Percentiles rank a stretch among this genome's conserved stretches.
Conservation (phyloP, 2,329 filamentous ascomycete species). For the Botrytis paeoniae region DNA sequence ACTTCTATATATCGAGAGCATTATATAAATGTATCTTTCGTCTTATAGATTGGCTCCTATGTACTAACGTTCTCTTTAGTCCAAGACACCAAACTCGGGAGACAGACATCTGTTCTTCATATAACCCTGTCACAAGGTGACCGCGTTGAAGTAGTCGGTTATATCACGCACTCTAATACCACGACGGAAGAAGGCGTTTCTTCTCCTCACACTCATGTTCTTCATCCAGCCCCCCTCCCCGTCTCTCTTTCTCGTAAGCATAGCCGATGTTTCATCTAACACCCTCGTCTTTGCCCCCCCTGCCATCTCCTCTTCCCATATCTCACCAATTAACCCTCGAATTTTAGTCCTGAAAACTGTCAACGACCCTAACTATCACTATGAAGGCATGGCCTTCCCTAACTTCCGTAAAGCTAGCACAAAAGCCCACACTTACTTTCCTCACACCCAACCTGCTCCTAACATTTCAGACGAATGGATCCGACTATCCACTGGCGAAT, state of each 20-base stretch:
- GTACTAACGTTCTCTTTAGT: slow-evolving; percentile 38
- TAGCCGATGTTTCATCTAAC: background rate
- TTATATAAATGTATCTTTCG: background rate
- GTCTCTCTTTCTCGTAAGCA: slow-evolving; percentile 40
- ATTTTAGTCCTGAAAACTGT: slow-evolving; percentile 42
- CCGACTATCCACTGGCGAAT: slow-evolving; percentile 55
- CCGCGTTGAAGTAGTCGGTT: slow-evolving; percentile 60
- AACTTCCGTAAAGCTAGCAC: slow-evolving; percentile 39
- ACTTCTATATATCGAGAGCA: background rate
- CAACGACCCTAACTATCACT: slow-evolving; percentile 47
- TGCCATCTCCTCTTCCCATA: slow-evolving; percentile 45
- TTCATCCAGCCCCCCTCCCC: slow-evolving; percentile 40
- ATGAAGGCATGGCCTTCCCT: slow-evolving; percentile 28
- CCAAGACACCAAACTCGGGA: slow-evolving; percentile 61
- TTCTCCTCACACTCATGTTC: slow-evolving; percentile 52
- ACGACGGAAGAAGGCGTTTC: slow-evolving; percentile 55
- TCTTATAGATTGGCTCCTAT: background rate
- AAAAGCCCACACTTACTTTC: slow-evolving; percentile 52
- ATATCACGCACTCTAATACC: slow-evolving; percentile 64
- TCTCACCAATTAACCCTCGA: slow-evolving; percentile 40
- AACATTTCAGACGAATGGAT: slow-evolving; percentile 64
- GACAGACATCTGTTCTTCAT: slow-evolving; percentile 61
- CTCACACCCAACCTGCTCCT: slow-evolving; percentile 42
- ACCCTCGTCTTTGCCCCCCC: background rate
- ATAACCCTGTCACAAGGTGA: slow-evolving; percentile 54